Base-by-base conservation (phyloP, 75 land plant species). In the Chamaecyparis obtusa region DNA sequence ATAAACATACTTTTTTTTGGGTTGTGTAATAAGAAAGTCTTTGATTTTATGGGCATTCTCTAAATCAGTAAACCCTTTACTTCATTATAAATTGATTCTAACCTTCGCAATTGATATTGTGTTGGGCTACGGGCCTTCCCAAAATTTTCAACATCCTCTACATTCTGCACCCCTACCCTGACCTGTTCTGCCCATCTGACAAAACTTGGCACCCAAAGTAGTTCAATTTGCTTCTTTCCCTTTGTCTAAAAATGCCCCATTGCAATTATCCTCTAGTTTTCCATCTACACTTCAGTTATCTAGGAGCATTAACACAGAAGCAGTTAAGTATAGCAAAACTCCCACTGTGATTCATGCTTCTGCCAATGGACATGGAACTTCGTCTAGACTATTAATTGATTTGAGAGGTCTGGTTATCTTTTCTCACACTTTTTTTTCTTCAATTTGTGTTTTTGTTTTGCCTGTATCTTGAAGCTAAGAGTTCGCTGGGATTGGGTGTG, bases 311-410 rank as follows among this genome's bases (percentile, higher is more conserved):
- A 85, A 54, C 2, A 85, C 86, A 51, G 24, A 86, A 51, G 30
- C 89, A 11, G 48, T 69, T 8, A 89, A 87, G 55, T 76, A 85
- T 60, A 48, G 48, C 43, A 90, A 51, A 77, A 54, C 43, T 39
- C 48, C 88, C 15, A 89, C 87, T 15, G 89, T 86, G 74, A 91
- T 94, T 5, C 83, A 85, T 83, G 86, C 95, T 83, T 87, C 64
- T 32, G 67, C 90, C 24, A 92, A 76, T 85, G 92, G 87, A 74
- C 78, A 87, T 2, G 86, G 60, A 9, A 57, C 84, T 15, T 13
- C 51, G 27, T 85, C 91, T 21, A 92, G 95, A 9, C 85, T 93
- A 83, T 85, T 92, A 55, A 92, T 95, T 90, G 95, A 95, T 88
- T 84, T 95, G 33, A 93, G 86, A 91, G 96, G 96, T 93, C 14